phyloP scores from a whole-genome alignment of 495 filamentous ascomycete species.

The Podospora pseudocomata region DNA sequence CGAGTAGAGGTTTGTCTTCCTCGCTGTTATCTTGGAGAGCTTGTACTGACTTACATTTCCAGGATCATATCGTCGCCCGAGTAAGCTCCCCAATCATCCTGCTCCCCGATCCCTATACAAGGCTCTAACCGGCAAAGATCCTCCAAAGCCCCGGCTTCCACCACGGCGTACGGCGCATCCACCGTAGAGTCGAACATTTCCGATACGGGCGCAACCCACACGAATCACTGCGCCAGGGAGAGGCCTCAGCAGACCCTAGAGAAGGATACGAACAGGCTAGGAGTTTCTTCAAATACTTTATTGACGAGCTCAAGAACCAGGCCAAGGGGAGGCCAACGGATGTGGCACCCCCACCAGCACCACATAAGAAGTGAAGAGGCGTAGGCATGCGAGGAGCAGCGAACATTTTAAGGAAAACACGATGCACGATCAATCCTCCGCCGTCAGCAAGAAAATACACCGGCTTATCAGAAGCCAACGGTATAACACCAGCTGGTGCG shows the following conservation, averaged over 20 bases:
- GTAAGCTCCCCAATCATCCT: constrained; percentile 19
- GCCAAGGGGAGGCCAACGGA: background rate
- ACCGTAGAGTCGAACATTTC: constrained; percentile 37
- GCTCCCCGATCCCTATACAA: constrained; percentile 1
- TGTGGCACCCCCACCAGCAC: background rate
- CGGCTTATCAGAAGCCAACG: background rate
- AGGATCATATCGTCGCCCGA: constrained; percentile 32
- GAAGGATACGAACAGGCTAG: constrained; percentile 2
- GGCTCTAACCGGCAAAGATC: constrained; percentile 24
- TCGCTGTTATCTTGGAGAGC: background rate
- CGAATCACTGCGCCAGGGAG: constrained; percentile 41
- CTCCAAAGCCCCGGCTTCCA: constrained; percentile 40
- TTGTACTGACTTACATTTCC: background rate
- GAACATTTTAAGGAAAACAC: background rate
- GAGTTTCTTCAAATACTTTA: constrained; percentile 30
- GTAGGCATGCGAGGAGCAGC: background rate
- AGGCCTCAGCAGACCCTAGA: constrained; percentile 33
- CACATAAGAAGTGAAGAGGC: background rate
- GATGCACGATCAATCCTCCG: too few relatives aligned
- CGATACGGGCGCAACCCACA: constrained; percentile 39
- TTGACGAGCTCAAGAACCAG: constrained; percentile 12
- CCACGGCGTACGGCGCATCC: constrained; percentile 39
- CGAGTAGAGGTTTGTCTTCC: constrained; percentile 17
- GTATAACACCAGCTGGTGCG: background rate
- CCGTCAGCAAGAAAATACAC: too few relatives aligned